phyloP scores from a whole-genome alignment of 2,329 filamentous ascomycete species.

The Diaporthe nobilis region DNA sequence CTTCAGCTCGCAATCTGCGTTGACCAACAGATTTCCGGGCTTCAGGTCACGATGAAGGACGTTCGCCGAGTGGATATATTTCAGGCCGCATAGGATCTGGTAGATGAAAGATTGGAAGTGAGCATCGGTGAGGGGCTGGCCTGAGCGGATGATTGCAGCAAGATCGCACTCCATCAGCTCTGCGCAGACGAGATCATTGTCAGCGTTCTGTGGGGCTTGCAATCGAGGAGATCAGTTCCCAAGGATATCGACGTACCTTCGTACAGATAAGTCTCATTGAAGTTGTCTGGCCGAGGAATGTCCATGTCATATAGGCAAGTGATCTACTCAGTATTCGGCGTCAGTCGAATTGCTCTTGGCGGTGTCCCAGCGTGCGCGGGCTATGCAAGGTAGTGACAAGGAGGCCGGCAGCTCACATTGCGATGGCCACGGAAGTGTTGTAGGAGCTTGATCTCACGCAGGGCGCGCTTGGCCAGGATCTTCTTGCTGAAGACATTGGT shows the following conservation, averaged over 20 bases:
- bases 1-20: slow-evolving; percentile 99
- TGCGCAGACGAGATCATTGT: slow-evolving; percentile 54
- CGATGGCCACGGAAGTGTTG: slow-evolving; percentile 96
- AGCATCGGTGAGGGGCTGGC: slow-evolving; percentile 96
- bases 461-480: slow-evolving; percentile 96
- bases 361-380: no score
- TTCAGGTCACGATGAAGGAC: slow-evolving; percentile 97
- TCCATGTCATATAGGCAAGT: slow-evolving; percentile 99
- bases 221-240: not conserved
- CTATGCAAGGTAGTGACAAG: not conserved
- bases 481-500: slow-evolving; percentile 99
- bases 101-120: slow-evolving; percentile 99
- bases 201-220: not conserved
- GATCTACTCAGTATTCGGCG: slow-evolving; percentile 72
- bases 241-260: slow-evolving; percentile 76
- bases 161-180: slow-evolving; percentile 99
- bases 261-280: slow-evolving; percentile 99
- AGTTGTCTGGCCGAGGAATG: slow-evolving; percentile 95
- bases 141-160: slow-evolving; percentile 96
- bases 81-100: slow-evolving; percentile 97
- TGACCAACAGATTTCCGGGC: slow-evolving; percentile 96
- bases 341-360: slow-evolving; percentile 27
- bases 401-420: slow-evolving; percentile 71
- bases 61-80: slow-evolving; percentile 99
- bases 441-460: slow-evolving; percentile 98